These are phyloP conservation scores for Carex arenaria DNA, from an alignment of 202 grass and related monocot genomes.

Conservation along the genomic window DNA sequence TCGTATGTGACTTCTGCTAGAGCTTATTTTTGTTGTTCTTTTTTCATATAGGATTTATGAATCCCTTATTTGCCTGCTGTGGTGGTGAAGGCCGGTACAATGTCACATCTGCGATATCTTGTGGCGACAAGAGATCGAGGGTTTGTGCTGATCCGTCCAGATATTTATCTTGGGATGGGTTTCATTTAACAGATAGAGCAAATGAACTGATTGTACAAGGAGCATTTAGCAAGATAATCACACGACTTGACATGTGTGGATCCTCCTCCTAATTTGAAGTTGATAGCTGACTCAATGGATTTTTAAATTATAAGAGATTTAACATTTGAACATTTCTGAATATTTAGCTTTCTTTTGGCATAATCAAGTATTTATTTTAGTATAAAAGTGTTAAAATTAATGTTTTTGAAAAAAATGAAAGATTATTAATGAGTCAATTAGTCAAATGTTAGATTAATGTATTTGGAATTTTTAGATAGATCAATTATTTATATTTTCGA, in stretches of 20 bases:
- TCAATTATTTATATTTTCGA: no score
- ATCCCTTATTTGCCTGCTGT: slow-evolving; percentile 52
- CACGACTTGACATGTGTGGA: background rate
- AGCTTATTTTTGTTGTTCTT: background rate
- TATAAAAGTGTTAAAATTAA: background rate
- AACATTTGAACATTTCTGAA: background rate
- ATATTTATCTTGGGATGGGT: slow-evolving; percentile 65
- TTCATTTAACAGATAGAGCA: slow-evolving; percentile 60
- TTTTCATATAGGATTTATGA: slow-evolving; percentile 26
- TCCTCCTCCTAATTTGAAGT: background rate
- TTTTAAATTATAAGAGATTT: background rate
- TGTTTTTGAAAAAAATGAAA: no score
- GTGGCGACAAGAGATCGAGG: slow-evolving; percentile 41
- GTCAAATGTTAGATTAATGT: no score
- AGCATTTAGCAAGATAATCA: slow-evolving; percentile 1
- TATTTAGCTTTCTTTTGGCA: background rate
- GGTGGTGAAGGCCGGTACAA: slow-evolving; percentile 49
- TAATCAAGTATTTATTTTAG: background rate
- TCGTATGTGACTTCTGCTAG: background rate
- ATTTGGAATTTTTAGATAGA: no score
- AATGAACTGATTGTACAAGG: slow-evolving; percentile 51
- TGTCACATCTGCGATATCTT: slow-evolving; percentile 27
- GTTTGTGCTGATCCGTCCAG: slow-evolving; percentile 53
- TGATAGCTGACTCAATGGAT: background rate
- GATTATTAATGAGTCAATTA: no score